Conservation (phyloP, 257 asterid genomes). For the Fraxinus anomala region DNA sequence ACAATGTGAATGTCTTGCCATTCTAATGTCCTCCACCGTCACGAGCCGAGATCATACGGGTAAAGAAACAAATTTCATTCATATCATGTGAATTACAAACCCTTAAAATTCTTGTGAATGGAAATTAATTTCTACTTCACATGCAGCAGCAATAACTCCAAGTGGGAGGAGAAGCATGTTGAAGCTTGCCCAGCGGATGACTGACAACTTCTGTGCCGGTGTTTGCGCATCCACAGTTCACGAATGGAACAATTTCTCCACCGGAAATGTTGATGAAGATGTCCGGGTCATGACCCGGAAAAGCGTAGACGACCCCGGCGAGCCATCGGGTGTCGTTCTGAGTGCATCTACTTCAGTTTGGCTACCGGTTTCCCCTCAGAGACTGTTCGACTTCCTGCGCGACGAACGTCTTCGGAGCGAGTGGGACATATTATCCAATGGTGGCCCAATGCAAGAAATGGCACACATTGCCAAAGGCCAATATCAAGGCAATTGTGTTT, state of each 20-base stretch:
- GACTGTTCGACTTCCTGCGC: constrained; percentile 78
- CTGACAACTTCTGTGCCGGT: constrained; percentile 84
- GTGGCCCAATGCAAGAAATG: constrained; percentile 97
- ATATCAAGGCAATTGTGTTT: constrained; percentile 85
- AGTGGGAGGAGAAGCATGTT: constrained; percentile 87
- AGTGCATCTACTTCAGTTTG: constrained; percentile 92
- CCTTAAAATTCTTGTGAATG: background rate
- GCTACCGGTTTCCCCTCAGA: constrained; percentile 74
- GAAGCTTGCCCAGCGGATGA: constrained; percentile 95
- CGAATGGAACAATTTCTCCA: constrained; percentile 75
- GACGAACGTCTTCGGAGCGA: constrained; percentile 77
- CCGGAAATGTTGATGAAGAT: constrained; percentile 75
- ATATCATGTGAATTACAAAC: background rate
- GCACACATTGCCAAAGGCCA: constrained; percentile 89
- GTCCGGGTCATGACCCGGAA: constrained; percentile 85
- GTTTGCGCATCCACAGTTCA: constrained; percentile 91
- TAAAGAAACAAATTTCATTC: constrained; percentile 5
- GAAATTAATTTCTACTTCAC: background rate
- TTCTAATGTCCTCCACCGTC: constrained; percentile 67
- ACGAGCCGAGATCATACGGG: constrained; percentile 59
- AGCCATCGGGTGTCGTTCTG: constrained; percentile 84
- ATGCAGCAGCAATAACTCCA: constrained; percentile 57
- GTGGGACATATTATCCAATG: constrained; percentile 93
- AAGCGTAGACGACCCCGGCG: constrained; percentile 85
- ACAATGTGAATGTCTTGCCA: constrained; percentile 86